A percentile compares a stretch with the other conserved stretches of the same genome.
Conservation (phyloP, 768 basidiomycete species). For the Leccinum pellstonianum region DNA sequence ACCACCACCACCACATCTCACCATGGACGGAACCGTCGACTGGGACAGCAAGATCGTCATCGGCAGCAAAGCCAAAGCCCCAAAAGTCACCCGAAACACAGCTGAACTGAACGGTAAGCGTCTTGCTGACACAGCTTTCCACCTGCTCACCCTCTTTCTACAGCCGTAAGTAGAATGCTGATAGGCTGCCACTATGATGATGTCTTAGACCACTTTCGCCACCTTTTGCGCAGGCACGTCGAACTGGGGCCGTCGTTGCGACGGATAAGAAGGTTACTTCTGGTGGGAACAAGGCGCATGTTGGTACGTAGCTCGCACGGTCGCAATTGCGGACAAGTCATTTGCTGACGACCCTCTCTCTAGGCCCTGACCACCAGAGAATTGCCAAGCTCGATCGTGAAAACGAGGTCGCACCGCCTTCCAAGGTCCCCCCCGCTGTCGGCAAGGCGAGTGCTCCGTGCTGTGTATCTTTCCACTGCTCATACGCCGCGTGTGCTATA, state of each 20-base stretch:
- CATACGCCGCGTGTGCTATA: conserved; percentile 30
- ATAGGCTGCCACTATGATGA: neutral
- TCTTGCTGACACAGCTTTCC: neutral
- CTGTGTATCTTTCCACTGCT: neutral
- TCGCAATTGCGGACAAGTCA: neutral
- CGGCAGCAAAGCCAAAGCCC: conserved; percentile 60
- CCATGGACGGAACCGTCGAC: conserved; percentile 51
- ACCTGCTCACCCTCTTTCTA: conserved; percentile 16
- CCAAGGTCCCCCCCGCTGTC: conserved; percentile 71
- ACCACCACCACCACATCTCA: neutral
- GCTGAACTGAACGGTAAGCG: conserved; percentile 52
- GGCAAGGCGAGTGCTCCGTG: conserved; percentile 54
- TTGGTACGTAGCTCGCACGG: conserved; percentile 44
- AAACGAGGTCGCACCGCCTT: conserved; percentile 91
- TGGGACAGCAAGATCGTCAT: conserved; percentile 77
- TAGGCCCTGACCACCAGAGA: conserved; percentile 89
- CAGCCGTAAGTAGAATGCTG: conserved; percentile 51
- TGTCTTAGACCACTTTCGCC: conserved; percentile 7
- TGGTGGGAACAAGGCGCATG: conserved; percentile 75
- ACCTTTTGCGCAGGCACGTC: conserved; percentile 55
- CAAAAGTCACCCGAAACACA: conserved; percentile 62
- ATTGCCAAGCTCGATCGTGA: conserved; percentile 94
- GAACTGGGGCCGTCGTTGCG: conserved; percentile 72
- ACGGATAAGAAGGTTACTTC: conserved; percentile 77
- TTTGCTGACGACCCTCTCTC: neutral